Percentiles rank a stretch among this genome's conserved stretches.
These are phyloP conservation scores for Podospora comata DNA, from an alignment of 495 filamentous ascomycete genomes.

Conservation along the genomic window DNA sequence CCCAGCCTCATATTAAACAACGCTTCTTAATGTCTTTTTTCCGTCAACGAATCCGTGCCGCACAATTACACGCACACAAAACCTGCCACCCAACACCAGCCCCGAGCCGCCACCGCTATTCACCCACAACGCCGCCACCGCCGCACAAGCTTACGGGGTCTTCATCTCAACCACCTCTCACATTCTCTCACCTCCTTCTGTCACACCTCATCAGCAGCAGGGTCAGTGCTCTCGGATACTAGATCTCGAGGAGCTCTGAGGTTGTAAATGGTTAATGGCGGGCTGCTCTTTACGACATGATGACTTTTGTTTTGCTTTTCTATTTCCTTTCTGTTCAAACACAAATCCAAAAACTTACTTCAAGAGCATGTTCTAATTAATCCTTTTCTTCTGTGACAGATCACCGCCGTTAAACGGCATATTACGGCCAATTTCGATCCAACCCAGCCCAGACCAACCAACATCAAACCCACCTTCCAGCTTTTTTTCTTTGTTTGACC, in stretches of 20 bases:
- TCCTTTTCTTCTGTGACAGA: neutral
- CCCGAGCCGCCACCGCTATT: neutral
- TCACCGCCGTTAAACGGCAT: conserved; percentile 8
- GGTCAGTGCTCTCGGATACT: neutral
- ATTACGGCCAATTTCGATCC: neutral
- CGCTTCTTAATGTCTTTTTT: conserved; percentile 1
- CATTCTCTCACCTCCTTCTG: neutral
- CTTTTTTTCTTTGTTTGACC: neutral
- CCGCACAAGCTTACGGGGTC: conserved; percentile 10
- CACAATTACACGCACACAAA: conserved; percentile 4
- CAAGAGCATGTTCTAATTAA: conserved; percentile 5
- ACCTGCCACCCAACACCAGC: neutral
- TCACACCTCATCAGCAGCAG: neutral
- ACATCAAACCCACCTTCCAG: neutral
- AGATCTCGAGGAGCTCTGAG: neutral
- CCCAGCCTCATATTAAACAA: neutral
- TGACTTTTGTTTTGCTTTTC: neutral
- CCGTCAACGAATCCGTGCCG: neutral
- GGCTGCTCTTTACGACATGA: neutral
- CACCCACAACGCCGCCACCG: neutral
- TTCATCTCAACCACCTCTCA: neutral
- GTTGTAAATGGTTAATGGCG: neutral
- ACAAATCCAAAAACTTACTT: neutral
- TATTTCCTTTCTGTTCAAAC: neutral
- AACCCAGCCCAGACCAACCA: neutral